Conservation (phyloP, 2,329 filamentous ascomycete genomes). For the Colletotrichum destructivum region DNA sequence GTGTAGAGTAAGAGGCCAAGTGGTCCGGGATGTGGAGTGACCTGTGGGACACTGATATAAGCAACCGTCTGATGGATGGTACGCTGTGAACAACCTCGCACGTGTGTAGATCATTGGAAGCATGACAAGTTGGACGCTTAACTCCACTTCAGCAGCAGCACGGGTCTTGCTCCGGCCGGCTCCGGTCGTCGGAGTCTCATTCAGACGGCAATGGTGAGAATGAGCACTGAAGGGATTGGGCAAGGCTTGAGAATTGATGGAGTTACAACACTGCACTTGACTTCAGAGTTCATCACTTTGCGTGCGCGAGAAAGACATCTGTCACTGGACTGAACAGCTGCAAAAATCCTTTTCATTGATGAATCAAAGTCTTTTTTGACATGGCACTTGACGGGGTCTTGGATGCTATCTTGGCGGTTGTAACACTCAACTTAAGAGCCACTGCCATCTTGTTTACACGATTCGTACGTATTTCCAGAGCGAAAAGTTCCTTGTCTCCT, state of each 20-base stretch:
- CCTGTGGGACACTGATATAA: neutral
- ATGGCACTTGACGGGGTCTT: conserved; percentile 14
- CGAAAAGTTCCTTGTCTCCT: neutral
- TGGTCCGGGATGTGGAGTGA: neutral
- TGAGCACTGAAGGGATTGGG: neutral
- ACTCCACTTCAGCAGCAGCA: neutral
- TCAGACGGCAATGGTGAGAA: too few relatives aligned
- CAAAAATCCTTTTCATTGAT: neutral
- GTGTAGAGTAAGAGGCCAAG: neutral
- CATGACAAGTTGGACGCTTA: neutral
- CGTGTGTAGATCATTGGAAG: conserved; percentile 3
- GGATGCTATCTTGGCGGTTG: conserved; percentile 15
- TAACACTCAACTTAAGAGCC: conserved; percentile 10
- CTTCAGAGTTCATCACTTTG: too few relatives aligned
- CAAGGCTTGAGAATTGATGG: too few relatives aligned
- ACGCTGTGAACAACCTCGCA: neutral
- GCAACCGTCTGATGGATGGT: neutral
- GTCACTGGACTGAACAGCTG: neutral
- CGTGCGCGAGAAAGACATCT: too few relatives aligned
- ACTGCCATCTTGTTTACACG: conserved; percentile 22
- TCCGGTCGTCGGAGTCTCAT: too few relatives aligned
- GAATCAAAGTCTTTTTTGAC: neutral
- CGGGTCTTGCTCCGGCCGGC: neutral
- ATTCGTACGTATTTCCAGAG: conserved; percentile 4
- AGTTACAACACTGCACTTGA: neutral